A percentile compares a stretch with the other conserved stretches of the same genome.
phyloP scores from a whole-genome alignment of 1,284 basidiomycete species.

The Ceraceosorus bombacis region DNA sequence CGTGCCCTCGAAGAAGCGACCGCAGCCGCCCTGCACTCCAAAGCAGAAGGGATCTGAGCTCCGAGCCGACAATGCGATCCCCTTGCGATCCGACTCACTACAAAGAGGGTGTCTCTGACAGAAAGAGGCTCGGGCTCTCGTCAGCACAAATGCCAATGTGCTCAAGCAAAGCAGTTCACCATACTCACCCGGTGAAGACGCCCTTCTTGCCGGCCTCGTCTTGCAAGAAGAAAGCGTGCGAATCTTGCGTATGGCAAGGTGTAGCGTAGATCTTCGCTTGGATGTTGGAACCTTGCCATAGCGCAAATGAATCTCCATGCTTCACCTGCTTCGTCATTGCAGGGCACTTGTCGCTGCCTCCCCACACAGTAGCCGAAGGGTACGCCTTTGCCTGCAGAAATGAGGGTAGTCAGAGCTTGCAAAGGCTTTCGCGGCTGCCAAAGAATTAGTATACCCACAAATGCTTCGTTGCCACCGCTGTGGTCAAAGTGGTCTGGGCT shows the following conservation, averaged over 20 bases:
- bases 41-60: not conserved
- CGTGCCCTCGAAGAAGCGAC: slow-evolving; percentile 93
- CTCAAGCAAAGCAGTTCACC: not conserved
- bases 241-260: slow-evolving; percentile 94
- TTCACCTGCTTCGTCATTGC: slow-evolving; percentile 65
- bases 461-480: slow-evolving; percentile 70
- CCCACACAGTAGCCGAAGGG: slow-evolving; percentile 69
- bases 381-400: slow-evolving; percentile 45
- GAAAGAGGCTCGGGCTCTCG: not conserved
- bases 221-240: slow-evolving; percentile 79
- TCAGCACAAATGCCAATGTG: not conserved
- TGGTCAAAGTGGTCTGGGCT: slow-evolving; percentile 58
- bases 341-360: slow-evolving; percentile 66
- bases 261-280: slow-evolving; percentile 59
- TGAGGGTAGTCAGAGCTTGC: not conserved
- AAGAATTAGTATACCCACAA: slow-evolving; percentile 34
- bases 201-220: slow-evolving; percentile 57
- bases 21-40: slow-evolving; percentile 59
- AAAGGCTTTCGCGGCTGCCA: not conserved
- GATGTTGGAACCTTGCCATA: slow-evolving; percentile 20
- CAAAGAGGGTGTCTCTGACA: slow-evolving; percentile 77
- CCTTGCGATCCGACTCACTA: slow-evolving; percentile 51
- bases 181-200: slow-evolving; percentile 73
- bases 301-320: slow-evolving; percentile 26
- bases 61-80: too few species aligned